Percentiles rank a stretch among this genome's conserved stretches.
phyloP scores from a whole-genome alignment of 2,329 filamentous ascomycete species.

The Microsporum audouinii region DNA sequence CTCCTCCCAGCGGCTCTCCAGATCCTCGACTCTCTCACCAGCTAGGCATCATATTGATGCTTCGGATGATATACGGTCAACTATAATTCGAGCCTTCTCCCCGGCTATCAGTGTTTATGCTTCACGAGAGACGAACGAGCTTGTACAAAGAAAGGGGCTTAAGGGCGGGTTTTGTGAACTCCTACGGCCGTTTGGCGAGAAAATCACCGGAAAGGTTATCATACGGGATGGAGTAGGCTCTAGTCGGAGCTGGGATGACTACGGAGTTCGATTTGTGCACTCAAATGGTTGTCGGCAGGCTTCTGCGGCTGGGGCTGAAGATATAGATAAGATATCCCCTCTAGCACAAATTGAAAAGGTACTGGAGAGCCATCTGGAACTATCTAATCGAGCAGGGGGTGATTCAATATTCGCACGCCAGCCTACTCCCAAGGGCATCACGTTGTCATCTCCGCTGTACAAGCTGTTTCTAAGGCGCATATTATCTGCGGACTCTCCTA shows the following conservation, averaged over 20 bases:
- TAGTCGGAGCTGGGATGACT: constrained; percentile 77
- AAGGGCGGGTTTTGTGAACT: constrained; percentile 70
- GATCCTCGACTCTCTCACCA: constrained; percentile 34
- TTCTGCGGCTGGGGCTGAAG: not conserved
- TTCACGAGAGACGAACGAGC: constrained; percentile 72
- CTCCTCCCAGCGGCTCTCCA: constrained; percentile 40
- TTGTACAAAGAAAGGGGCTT: constrained; percentile 76
- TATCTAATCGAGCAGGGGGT: constrained; percentile 48
- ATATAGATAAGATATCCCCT: constrained; percentile 24
- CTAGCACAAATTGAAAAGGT: constrained; percentile 62
- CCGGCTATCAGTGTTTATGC: constrained; percentile 79
- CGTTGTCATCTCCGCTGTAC: constrained; percentile 63
- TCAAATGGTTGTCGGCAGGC: constrained; percentile 39
- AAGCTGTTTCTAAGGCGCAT: constrained; percentile 72
- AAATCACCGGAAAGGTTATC: constrained; percentile 73
- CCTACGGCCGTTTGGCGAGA: constrained; percentile 81
- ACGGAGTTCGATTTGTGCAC: constrained; percentile 71
- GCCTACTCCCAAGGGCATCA: constrained; percentile 18
- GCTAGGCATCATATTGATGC: constrained; percentile 44
- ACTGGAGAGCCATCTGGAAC: constrained; percentile 65
- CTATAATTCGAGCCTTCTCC: constrained; percentile 75
- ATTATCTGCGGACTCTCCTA: constrained; percentile 64
- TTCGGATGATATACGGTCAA: constrained; percentile 46
- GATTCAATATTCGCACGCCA: constrained; percentile 18
- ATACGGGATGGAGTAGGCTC: constrained; percentile 82